Evolutionary conservation across 768 basidiomycete genomes (phyloP).

Genomic region (Rhizopogon salebrosus): DNA sequence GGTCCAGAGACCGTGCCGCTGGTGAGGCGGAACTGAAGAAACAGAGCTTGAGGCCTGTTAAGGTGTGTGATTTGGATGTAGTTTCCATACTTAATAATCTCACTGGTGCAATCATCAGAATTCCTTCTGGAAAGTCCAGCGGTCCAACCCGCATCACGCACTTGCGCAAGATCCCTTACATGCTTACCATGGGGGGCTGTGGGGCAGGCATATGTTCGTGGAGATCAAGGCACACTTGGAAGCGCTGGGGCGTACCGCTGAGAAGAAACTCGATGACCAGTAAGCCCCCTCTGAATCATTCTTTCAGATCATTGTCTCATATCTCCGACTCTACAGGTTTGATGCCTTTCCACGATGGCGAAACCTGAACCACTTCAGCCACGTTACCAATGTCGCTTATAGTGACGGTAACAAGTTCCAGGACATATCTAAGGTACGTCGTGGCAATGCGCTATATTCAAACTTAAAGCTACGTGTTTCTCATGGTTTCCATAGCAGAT

Average conservation of each 20-base stretch:
- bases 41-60: conserved; percentile 8
- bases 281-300: too few relatives aligned
- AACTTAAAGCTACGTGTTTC: too few relatives aligned
- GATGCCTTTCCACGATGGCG: conserved; percentile 25
- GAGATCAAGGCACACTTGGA: conserved; percentile 15
- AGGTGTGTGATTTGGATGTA: conserved; percentile 27
- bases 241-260: conserved; percentile 1
- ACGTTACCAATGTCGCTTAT: conserved; percentile 21
- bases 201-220: conserved; percentile 27
- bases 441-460: too few relatives aligned
- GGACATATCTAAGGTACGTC: conserved; percentile 33
- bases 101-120: conserved; percentile 25
- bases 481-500: too few relatives aligned
- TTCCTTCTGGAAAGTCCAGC: conserved; percentile 31
- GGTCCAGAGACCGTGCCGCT: conserved; percentile 5
- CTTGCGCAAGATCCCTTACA: conserved; percentile 36
- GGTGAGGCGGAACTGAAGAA: conserved; percentile 14
- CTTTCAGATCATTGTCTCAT: too few relatives aligned
- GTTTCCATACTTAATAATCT: conserved; percentile 19
- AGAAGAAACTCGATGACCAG: conserved; percentile 12
- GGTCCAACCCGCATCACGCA: conserved; percentile 29
- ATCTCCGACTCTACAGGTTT: too few relatives aligned
- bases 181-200: conserved; percentile 27
- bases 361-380: conserved; percentile 27
- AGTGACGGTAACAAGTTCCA: conserved; percentile 30